phyloP scores from a whole-genome alignment of 2,329 filamentous ascomycete species.

The Sclerotiophoma versabilis region DNA sequence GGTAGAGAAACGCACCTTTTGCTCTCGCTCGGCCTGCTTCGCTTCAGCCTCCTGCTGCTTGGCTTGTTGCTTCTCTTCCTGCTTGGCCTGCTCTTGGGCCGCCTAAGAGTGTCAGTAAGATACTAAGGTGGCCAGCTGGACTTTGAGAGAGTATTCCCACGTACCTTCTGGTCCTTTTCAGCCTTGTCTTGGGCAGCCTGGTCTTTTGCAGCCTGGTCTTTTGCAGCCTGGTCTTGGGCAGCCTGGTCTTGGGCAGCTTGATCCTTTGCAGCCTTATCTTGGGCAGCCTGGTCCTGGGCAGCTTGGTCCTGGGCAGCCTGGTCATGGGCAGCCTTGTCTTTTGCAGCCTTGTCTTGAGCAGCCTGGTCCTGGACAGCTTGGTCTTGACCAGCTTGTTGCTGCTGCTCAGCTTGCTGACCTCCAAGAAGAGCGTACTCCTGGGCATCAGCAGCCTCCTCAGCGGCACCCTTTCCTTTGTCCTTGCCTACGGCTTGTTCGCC shows the following conservation, averaged over 20 bases:
- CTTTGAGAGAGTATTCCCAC: too few species aligned
- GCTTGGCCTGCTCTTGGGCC: constrained; percentile 1
- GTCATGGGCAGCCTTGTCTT: neutral
- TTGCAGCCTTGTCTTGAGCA: neutral
- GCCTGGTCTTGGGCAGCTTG: neutral
- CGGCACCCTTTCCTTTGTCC: constrained; percentile 18
- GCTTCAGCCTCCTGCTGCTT: neutral
- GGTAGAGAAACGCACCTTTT: neutral
- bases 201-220: neutral
- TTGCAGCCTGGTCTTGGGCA: neutral
- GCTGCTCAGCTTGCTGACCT: neutral
- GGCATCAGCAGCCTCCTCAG: constrained; percentile 3
- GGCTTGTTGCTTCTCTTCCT: neutral
- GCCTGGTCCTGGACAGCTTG: neutral
- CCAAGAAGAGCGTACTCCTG: neutral
- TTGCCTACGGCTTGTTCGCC: constrained; percentile 4
- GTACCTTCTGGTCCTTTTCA: neutral
- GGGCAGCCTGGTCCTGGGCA: neutral
- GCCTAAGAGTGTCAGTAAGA: neutral
- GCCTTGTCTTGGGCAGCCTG: neutral
- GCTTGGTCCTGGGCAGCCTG: neutral
- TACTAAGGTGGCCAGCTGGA: neutral
- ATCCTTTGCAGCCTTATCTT: too few species aligned
- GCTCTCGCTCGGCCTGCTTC: neutral
- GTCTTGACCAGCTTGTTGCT: neutral